Evolutionary conservation across 345 rosid genomes (phyloP).

Genomic region (Raphanus sativus): DNA sequence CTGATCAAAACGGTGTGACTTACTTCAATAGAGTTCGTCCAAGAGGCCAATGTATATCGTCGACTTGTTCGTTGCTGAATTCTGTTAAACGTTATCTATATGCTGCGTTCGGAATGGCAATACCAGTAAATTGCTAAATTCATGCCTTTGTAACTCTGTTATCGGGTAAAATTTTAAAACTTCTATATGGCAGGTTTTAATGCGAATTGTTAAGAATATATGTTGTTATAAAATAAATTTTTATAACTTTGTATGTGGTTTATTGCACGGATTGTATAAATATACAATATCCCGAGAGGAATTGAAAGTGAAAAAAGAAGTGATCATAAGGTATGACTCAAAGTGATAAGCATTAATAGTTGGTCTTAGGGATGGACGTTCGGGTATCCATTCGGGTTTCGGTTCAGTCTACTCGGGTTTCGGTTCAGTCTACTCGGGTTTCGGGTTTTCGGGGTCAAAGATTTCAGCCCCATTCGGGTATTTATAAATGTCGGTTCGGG

Average conservation of each 20-base stretch:
- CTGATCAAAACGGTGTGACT: neutral
- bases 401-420: no score
- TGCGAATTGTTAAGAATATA: neutral
- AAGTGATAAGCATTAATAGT: neutral
- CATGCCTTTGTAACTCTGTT: neutral
- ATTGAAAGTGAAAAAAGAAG: neutral
- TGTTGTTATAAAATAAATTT: neutral
- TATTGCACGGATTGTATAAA: neutral
- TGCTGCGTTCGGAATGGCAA: neutral
- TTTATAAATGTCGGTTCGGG: no score
- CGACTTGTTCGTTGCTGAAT: neutral
- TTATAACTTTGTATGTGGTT: neutral
- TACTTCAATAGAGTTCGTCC: neutral
- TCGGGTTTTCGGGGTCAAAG: no score
- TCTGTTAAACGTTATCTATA: neutral
- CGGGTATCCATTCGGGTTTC: no score
- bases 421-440: no score
- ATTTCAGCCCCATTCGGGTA: no score
- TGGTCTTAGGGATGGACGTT: no score
- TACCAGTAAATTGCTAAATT: neutral
- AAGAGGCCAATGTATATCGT: neutral
- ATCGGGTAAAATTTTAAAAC: neutral
- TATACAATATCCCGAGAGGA: neutral
- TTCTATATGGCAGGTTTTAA: neutral
- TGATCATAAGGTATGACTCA: conserved; percentile 6